Base-by-base conservation (phyloP, 2,329 filamentous ascomycete genomes). In the Clarireedia hainanense region DNA sequence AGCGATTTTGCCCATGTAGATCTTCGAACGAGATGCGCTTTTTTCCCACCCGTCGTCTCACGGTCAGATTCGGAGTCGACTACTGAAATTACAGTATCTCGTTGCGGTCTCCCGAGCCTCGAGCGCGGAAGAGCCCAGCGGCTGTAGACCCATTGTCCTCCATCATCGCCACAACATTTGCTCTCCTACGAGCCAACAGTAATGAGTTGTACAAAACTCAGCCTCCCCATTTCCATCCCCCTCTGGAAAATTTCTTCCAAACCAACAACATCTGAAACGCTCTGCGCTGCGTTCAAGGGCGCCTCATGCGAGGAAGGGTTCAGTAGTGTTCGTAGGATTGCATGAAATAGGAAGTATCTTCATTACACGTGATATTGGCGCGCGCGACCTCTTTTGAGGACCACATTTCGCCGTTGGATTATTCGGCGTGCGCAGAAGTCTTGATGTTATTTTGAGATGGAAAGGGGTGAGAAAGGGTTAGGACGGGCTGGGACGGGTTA, bases 231-330 rank as follows among this genome's bases (percentile, higher is more conserved):
- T 14, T 20, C 12, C 42, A 40, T 40, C 17, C 17, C 37, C 37
- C 37, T 17, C 14, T 40, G 17, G 27, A 30, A 30, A 43, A 43
- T 17, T 43, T 17, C n/a, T 17, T 43, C 40, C 10, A 24, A 26
- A 24, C 24, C 51, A 53, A 27, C 15, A 47, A 4, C n/a, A 17
- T 26, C 10, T 47, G 50, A 52, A 52, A 52, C 50, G 42, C 50
- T 15, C 10, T 46, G 23, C 20, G 23, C 46, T 27, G 15, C 17
- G 6, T 39, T 26, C 27, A 26, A 53, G 50, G 51, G 34, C 47
- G 34, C 42, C n/a, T 30, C 51, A 53, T 53, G 51, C 27, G 47
- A 15, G 42, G 17, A 53, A 47, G 26, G 15, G 24, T 27, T 23
- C 9, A 23, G 39, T 20, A 26, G 27, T 10, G 26, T n/a, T 30